Percentiles rank a stretch among this genome's conserved stretches.
These are phyloP conservation scores for Diaporthe australafricana DNA, from an alignment of 2,329 filamentous ascomycete species.

Conservation along the genomic window DNA sequence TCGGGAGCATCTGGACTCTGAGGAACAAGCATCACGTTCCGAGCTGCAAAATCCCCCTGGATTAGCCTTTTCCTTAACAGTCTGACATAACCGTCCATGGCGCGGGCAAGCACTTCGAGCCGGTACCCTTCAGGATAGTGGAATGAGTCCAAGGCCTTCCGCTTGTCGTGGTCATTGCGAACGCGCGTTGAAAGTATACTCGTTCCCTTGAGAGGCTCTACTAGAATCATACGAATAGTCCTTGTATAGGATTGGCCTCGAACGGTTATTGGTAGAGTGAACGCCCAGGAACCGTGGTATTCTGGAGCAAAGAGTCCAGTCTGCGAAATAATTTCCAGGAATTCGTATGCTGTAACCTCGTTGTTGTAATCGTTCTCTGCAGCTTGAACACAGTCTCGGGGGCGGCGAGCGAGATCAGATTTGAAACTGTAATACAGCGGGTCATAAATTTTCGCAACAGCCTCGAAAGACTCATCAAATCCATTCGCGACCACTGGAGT, in stretches of 20 bases:
- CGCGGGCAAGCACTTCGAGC: neutral
- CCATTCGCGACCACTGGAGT: neutral
- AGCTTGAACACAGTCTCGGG: neutral
- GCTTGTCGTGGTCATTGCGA: neutral
- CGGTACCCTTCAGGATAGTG: constrained; percentile 4
- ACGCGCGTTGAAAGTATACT: neutral
- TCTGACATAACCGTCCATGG: neutral
- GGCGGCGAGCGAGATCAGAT: neutral
- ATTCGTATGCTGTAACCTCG: neutral
- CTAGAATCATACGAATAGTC: neutral
- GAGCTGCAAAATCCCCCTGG: neutral
- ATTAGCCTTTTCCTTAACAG: neutral
- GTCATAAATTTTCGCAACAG: neutral
- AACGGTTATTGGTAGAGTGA: neutral
- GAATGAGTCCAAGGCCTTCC: neutral
- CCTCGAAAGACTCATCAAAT: neutral
- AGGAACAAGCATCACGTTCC: neutral
- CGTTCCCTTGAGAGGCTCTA: neutral
- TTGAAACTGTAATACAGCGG: neutral
- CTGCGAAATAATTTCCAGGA: neutral
- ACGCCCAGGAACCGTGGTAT: neutral
- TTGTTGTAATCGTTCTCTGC: neutral
- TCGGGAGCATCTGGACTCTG: too few relatives aligned
- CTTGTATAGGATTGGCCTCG: neutral
- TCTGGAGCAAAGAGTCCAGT: neutral